phyloP scores from a whole-genome alignment of 495 filamentous ascomycete genomes.

The Glonium stellatum region DNA sequence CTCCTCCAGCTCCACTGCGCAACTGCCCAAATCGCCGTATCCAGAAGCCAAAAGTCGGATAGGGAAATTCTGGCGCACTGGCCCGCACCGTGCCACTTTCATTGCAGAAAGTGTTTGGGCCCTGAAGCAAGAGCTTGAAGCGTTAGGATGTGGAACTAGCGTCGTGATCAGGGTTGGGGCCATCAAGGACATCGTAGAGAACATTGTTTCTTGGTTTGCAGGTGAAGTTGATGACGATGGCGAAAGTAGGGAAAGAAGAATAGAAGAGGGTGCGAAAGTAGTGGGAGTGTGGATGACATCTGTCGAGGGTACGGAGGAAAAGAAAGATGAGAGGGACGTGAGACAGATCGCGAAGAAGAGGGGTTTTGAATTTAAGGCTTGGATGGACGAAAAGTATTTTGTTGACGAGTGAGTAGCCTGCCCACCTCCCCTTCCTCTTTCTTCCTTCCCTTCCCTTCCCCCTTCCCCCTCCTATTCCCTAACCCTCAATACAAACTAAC shows the following conservation, averaged over 20 bases:
- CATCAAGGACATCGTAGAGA: conserved; percentile 46
- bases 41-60: conserved; percentile 50
- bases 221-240: background rate
- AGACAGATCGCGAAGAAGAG: conserved; percentile 41
- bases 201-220: conserved; percentile 42
- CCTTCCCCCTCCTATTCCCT: conserved; percentile 37
- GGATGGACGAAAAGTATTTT: conserved; percentile 66
- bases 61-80: conserved; percentile 59
- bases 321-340: conserved; percentile 50
- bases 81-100: conserved; percentile 61
- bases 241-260: too few species aligned
- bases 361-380: conserved; percentile 51
- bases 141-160: conserved; percentile 43
- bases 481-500: conserved; percentile 48
- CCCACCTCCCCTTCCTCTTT: background rate
- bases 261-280: conserved; percentile 29
- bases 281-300: conserved; percentile 61
- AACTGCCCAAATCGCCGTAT: conserved; percentile 43
- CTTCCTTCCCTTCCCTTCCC: background rate
- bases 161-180: conserved; percentile 58
- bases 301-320: conserved; percentile 60
- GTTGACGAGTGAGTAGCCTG: conserved; percentile 56
- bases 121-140: conserved; percentile 50
- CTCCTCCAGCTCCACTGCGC: conserved; percentile 10
- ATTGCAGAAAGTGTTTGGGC: conserved; percentile 62